phyloP scores from a whole-genome alignment of 208 protist genomes.

The Trypanosoma caninum region DNA sequence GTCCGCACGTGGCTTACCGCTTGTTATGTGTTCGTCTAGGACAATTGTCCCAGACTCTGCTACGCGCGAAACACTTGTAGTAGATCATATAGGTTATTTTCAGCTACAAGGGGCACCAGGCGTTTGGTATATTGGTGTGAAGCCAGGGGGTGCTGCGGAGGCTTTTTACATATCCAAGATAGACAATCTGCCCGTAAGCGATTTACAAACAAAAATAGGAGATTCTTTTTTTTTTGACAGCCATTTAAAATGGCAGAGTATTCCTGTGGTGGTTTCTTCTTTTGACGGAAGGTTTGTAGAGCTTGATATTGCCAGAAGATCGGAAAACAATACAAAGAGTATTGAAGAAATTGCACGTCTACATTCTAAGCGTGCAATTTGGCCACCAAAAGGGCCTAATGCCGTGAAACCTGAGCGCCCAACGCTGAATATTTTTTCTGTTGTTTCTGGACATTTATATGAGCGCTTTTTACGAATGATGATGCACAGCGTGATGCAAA shows the following conservation, averaged over 20 bases:
- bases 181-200: slow-evolving; percentile 8
- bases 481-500: slow-evolving; percentile 96
- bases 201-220: slow-evolving; percentile 19
- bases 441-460: slow-evolving; percentile 98
- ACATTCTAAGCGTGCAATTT: slow-evolving; percentile 19
- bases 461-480: slow-evolving; percentile 99
- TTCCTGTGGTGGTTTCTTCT: slow-evolving; percentile 53
- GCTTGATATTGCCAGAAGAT: slow-evolving; percentile 25
- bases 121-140: slow-evolving; percentile 77
- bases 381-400: slow-evolving; percentile 27
- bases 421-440: slow-evolving; percentile 98
- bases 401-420: slow-evolving; percentile 36
- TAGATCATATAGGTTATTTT: slow-evolving; percentile 97
- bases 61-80: slow-evolving; percentile 93
- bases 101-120: slow-evolving; percentile 94
- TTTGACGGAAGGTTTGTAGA: slow-evolving; percentile 42
- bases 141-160: slow-evolving; percentile 47
- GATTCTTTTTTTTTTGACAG: too few species aligned
- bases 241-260: slow-evolving; percentile 24
- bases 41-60: not conserved
- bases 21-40: slow-evolving; percentile 50
- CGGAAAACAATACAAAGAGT: not conserved
- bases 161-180: slow-evolving; percentile 54
- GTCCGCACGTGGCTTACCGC: slow-evolving; percentile 70
- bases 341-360: slow-evolving; percentile 13